Conservation (phyloP, 169 alveolate species). For the Eimeria necatrix region DNA sequence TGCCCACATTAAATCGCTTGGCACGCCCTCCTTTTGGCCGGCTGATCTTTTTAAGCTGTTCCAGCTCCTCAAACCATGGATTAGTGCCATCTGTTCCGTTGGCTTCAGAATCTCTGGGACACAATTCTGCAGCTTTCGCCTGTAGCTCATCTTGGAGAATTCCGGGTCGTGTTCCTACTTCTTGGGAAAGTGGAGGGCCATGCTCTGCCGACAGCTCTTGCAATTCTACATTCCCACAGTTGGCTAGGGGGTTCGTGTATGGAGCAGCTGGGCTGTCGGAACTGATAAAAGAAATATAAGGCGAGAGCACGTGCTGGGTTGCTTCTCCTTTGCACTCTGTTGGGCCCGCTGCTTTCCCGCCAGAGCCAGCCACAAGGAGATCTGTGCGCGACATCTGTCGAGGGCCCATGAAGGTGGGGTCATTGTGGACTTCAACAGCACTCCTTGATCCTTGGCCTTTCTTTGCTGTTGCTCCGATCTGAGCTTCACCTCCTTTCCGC, state of each 20-base stretch:
- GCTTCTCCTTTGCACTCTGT: constrained; percentile 24
- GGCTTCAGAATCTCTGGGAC: not conserved
- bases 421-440: not conserved
- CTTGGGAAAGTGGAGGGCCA: not conserved
- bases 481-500: constrained; percentile 37
- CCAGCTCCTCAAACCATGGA: constrained; percentile 75
- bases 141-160: not conserved
- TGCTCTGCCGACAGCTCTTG: constrained; percentile 24
- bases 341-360: constrained; percentile 31
- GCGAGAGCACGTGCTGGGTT: constrained; percentile 20
- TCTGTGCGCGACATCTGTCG: not conserved
- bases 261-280: not conserved
- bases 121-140: not conserved
- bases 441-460: constrained; percentile 46
- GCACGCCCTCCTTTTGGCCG: constrained; percentile 78
- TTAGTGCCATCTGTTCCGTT: constrained; percentile 5
- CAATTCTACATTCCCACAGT: too few relatives aligned
- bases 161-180: not conserved
- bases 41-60: constrained; percentile 58
- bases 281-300: constrained; percentile 18
- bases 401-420: not conserved
- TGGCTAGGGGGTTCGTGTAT: not conserved
- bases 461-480: constrained; percentile 23
- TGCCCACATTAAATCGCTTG: constrained; percentile 81
- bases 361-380: not conserved